Evolutionary conservation across 2,329 filamentous ascomycete species (phyloP).

Genomic region (Fusarium burgessii): DNA sequence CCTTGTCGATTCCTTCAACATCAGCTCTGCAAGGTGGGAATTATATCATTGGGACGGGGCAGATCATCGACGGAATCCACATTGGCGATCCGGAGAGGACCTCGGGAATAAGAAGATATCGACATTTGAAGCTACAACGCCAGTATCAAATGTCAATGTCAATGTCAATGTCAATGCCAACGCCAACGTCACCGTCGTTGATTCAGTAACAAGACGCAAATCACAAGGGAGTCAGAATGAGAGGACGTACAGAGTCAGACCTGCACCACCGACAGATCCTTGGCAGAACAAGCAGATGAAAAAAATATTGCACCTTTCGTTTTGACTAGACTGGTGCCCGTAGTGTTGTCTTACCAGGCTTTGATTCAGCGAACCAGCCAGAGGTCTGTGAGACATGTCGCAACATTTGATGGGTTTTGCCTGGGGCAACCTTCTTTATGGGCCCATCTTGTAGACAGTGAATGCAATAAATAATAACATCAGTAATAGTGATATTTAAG

Average conservation of each 20-base stretch:
- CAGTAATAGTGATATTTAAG: not conserved
- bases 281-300: constrained; percentile 26
- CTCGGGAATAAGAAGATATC: constrained; percentile 23
- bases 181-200: not conserved
- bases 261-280: constrained; percentile 18
- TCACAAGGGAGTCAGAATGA: constrained; percentile 7
- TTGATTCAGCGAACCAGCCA: constrained; percentile 25
- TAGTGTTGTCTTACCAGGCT: constrained; percentile 25
- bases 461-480: constrained; percentile 8
- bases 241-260: constrained; percentile 23
- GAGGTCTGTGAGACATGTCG: constrained; percentile 33
- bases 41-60: constrained; percentile 28
- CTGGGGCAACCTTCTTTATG: constrained; percentile 36
- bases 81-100: constrained; percentile 21
- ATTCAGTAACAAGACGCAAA: constrained; percentile 6
- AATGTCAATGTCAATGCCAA: constrained; percentile 18
- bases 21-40: constrained; percentile 9
- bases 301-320: constrained; percentile 1
- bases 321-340: constrained; percentile 2
- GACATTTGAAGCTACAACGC: not conserved
- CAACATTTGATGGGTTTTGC: constrained; percentile 23
- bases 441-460: constrained; percentile 8
- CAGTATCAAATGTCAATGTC: constrained; percentile 7
- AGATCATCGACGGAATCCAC: constrained; percentile 35
- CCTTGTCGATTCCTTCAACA: constrained; percentile 21